Evolutionary conservation across 768 basidiomycete genomes (phyloP).

Genomic region (Lenzites betulinus): DNA sequence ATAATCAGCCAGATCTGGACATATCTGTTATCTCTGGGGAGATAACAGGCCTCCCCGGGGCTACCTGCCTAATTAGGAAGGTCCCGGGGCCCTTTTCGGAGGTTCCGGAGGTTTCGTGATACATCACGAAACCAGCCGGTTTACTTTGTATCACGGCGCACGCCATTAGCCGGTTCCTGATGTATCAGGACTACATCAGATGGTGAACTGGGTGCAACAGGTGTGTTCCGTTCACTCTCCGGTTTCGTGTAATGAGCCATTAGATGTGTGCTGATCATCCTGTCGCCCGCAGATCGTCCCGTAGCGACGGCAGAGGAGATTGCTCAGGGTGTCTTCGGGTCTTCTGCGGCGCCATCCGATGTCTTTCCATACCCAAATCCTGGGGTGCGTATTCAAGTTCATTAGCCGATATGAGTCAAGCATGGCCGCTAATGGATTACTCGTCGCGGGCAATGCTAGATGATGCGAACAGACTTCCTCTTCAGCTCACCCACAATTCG

Average conservation of each 20-base stretch:
- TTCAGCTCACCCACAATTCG: slow-evolving; percentile 35
- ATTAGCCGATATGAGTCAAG: neutral
- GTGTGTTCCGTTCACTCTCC: neutral
- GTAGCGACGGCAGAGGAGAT: neutral
- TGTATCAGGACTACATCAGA: no score
- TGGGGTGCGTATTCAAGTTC: slow-evolving; percentile 1
- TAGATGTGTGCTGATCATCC: neutral
- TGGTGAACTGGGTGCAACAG: no score
- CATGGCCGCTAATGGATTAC: neutral
- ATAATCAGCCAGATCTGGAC: no score
- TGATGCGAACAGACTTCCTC: slow-evolving; percentile 33
- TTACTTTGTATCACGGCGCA: no score
- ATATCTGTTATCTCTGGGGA: no score
- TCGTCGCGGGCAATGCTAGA: slow-evolving; percentile 8
- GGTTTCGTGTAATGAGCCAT: neutral
- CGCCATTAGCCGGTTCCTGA: no score
- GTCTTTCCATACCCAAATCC: slow-evolving; percentile 11
- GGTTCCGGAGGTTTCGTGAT: no score
- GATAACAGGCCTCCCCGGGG: no score
- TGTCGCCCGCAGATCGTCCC: neutral
- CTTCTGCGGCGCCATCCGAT: neutral
- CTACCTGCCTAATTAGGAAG: no score
- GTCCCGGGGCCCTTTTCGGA: no score
- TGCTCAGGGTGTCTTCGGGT: neutral
- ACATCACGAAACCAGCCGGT: no score